Conservation (phyloP, 352 stramenopile species). For the Globisporangium echinulatum region DNA sequence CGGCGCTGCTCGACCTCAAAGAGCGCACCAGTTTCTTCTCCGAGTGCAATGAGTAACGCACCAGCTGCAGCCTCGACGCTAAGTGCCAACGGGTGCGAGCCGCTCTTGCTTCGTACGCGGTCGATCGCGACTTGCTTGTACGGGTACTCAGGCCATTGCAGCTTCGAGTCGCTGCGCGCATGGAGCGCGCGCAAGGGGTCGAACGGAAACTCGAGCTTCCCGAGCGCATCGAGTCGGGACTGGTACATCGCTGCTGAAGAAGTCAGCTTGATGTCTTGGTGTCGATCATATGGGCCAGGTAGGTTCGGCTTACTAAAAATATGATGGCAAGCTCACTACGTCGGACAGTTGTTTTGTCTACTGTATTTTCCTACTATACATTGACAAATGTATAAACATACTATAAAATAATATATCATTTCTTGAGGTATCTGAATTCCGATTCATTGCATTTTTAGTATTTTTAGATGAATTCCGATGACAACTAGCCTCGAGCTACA, state of each 20-base stretch:
- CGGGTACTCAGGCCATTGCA: constrained; percentile 57
- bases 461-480: too few species aligned
- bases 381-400: too few species aligned
- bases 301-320: too few species aligned
- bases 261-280: background rate
- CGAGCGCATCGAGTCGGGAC: constrained; percentile 28
- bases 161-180: constrained; percentile 29
- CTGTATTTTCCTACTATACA: too few species aligned
- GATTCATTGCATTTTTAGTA: too few species aligned
- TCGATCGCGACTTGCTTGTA: constrained; percentile 67
- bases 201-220: constrained; percentile 43
- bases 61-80: constrained; percentile 38
- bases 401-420: too few species aligned
- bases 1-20: constrained; percentile 39
- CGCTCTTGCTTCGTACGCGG: constrained; percentile 31
- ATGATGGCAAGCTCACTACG: too few species aligned
- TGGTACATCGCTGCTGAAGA: constrained; percentile 32
- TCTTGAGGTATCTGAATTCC: too few species aligned
- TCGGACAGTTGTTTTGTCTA: too few species aligned
- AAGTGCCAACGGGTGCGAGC: constrained; percentile 5
- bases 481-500: too few species aligned
- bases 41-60: constrained; percentile 39
- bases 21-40: constrained; percentile 32
- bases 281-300: background rate
- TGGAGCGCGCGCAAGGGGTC: constrained; percentile 45